Conservation (phyloP, 1,284 basidiomycete species). For the Clitocybe nebularis region DNA sequence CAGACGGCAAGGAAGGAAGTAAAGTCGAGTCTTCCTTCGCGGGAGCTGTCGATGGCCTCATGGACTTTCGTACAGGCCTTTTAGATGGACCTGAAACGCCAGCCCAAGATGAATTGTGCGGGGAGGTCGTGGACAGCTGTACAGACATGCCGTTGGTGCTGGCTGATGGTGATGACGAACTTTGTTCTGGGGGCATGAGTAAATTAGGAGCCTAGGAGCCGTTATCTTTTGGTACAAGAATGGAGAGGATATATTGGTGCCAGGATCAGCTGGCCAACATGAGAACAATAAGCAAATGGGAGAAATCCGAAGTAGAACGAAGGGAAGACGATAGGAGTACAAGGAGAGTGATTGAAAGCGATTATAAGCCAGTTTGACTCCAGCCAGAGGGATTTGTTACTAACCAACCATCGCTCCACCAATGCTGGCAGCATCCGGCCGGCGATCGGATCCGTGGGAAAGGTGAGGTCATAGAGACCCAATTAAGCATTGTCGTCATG, state of each 20-base stretch:
- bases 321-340: neutral
- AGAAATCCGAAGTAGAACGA: neutral
- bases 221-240: neutral
- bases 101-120: constrained; percentile 6
- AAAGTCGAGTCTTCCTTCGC: constrained; percentile 29
- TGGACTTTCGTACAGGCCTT: constrained; percentile 26
- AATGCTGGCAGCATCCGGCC: constrained; percentile 11
- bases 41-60: constrained; percentile 51
- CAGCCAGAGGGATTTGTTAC: constrained; percentile 5
- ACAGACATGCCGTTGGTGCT: constrained; percentile 3
- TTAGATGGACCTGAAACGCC: constrained; percentile 8
- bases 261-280: constrained; percentile 1
- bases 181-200: constrained; percentile 3
- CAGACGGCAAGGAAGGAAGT: constrained; percentile 23
- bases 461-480: constrained; percentile 22
- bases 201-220: too few species aligned
- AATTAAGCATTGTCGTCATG: too few species aligned
- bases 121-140: constrained; percentile 4
- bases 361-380: neutral
- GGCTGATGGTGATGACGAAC: constrained; percentile 2
- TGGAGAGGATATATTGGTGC: neutral
- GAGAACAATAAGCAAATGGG: constrained; percentile 7
- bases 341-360: neutral
- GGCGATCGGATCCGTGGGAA: constrained; percentile 22
- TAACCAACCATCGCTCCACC: constrained; percentile 8